These are phyloP conservation scores for Dictyostelium discoideum DNA, from an alignment of 78 protist species.

Conservation along the genomic window DNA sequence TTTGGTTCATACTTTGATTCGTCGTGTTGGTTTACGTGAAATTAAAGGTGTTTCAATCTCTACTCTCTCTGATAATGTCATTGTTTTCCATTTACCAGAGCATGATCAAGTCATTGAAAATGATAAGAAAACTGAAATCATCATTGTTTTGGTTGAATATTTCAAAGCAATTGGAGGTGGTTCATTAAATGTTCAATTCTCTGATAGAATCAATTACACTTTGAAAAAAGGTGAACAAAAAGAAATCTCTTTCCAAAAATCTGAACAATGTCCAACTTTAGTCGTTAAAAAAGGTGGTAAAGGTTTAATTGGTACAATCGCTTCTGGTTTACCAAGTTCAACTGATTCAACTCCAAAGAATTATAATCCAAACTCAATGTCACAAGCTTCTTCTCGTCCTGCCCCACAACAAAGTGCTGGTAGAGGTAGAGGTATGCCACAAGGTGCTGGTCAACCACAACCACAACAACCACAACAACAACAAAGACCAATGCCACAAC, in stretches of 20 bases:
- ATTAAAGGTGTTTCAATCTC: conserved; percentile 57
- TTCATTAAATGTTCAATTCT: conserved; percentile 61
- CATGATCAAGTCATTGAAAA: conserved; percentile 83
- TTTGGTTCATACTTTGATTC: conserved; percentile 27
- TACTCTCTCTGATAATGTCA: conserved; percentile 63
- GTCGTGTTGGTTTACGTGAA: conserved; percentile 53
- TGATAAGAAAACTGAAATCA: conserved; percentile 83
- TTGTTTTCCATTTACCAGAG: conserved; percentile 82
- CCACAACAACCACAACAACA: conserved; percentile 33
- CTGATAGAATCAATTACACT: conserved; percentile 71
- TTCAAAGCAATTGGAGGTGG: conserved; percentile 56
- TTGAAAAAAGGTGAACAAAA: conserved; percentile 73
- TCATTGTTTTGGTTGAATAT: conserved; percentile 65
- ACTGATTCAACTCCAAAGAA: conserved; percentile 86
- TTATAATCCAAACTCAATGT: conserved; percentile 74
- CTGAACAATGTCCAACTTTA: conserved; percentile 50
- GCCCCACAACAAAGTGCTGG: conserved; percentile 38
- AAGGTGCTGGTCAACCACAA: conserved; percentile 1
- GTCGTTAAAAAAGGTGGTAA: conserved; percentile 76
- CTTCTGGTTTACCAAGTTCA: conserved; percentile 67
- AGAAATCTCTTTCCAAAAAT: conserved; percentile 42
- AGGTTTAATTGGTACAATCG: conserved; percentile 62
- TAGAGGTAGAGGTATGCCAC: conserved; percentile 30
- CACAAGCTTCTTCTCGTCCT: neutral
- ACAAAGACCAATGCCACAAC: conserved; percentile 9